Percentiles rank a stretch among this genome's conserved stretches.
phyloP scores from a whole-genome alignment of 148 eudicot genomes.

The Salicornia ramosissima region DNA sequence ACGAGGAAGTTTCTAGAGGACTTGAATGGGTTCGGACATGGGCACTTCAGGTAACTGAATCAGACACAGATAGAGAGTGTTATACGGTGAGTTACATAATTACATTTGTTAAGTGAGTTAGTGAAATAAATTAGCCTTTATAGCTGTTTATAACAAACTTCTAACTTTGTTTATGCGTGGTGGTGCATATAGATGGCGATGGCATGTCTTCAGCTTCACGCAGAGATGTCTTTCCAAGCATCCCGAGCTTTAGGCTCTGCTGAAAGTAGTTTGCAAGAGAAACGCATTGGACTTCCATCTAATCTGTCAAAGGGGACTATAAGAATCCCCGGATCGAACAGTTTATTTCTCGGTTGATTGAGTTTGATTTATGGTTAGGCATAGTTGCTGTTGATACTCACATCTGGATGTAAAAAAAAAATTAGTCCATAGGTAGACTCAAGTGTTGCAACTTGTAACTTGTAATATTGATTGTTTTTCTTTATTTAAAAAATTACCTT shows the following conservation, averaged over 20 bases:
- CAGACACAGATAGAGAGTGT: constrained; percentile 85
- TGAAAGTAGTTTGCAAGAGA: constrained; percentile 31
- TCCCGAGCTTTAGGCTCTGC: constrained; percentile 65
- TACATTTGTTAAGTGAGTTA: not conserved
- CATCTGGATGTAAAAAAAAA: not conserved
- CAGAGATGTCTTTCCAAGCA: constrained; percentile 92
- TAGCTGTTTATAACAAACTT: not conserved
- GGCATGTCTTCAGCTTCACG: constrained; percentile 84
- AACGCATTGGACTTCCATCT: constrained; percentile 46
- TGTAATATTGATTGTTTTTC: too few species aligned
- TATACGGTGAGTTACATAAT: constrained; percentile 51
- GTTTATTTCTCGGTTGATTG: constrained; percentile 28
- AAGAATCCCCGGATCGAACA: constrained; percentile 49
- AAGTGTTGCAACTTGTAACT: too few species aligned
- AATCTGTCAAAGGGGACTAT: constrained; percentile 48
- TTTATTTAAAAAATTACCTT: too few species aligned
- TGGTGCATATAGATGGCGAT: constrained; percentile 59
- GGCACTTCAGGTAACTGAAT: constrained; percentile 77
- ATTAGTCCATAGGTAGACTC: not conserved
- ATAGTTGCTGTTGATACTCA: not conserved
- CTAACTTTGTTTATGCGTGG: not conserved
- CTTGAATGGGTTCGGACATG: constrained; percentile 91
- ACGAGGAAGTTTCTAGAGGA: constrained; percentile 59
- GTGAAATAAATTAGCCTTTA: not conserved
- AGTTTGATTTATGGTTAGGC: constrained; percentile 11